Conservation (phyloP, 495 filamentous ascomycete species). For the Penicillium soppii region DNA sequence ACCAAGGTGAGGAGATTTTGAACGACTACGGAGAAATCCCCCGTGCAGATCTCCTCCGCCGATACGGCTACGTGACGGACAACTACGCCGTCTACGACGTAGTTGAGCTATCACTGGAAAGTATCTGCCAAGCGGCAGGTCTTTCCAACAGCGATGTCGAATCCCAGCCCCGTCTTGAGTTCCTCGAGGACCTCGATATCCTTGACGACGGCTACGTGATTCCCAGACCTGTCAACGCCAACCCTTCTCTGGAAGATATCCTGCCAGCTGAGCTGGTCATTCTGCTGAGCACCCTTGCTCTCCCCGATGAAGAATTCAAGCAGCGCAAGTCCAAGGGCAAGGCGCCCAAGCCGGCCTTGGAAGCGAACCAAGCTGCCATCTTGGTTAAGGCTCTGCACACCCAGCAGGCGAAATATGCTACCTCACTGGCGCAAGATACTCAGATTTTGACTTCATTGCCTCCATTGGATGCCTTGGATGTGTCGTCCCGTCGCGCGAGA, state of each 20-base stretch:
- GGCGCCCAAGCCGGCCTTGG: constrained; percentile 43
- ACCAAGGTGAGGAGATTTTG: constrained; percentile 74
- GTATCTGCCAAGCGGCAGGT: constrained; percentile 52
- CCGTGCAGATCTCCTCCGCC: constrained; percentile 75
- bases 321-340: constrained; percentile 42
- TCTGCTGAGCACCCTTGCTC: constrained; percentile 45
- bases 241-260: constrained; percentile 37
- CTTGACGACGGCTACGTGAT: constrained; percentile 59
- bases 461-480: constrained; percentile 21
- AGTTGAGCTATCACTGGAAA: constrained; percentile 64
- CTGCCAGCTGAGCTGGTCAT: constrained; percentile 50
- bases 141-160: constrained; percentile 40
- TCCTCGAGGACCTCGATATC: constrained; percentile 50
- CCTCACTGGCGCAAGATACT: constrained; percentile 62
- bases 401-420: constrained; percentile 54
- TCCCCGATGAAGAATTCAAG: constrained; percentile 39
- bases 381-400: constrained; percentile 31
- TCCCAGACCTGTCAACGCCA: constrained; percentile 26
- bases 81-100: constrained; percentile 80
- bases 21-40: constrained; percentile 90
- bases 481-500: constrained; percentile 37
- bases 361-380: constrained; percentile 26
- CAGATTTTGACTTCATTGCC: constrained; percentile 41
- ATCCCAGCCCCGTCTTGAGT: constrained; percentile 43
- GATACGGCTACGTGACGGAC: constrained; percentile 85